These are phyloP conservation scores for Penicillium cinerascens DNA, from an alignment of 495 filamentous ascomycete genomes.

Conservation along the genomic window DNA sequence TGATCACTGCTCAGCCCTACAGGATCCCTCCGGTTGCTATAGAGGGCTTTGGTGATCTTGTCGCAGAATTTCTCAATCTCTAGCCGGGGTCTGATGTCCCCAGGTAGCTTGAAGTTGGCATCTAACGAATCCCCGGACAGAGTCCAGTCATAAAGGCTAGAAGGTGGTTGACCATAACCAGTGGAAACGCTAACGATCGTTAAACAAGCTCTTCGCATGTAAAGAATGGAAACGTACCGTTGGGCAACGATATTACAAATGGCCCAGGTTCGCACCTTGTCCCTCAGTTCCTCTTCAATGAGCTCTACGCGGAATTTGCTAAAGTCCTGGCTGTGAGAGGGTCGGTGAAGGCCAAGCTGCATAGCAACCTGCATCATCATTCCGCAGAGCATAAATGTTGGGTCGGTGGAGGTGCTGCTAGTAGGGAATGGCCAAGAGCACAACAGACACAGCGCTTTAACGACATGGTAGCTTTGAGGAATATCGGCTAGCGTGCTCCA, in stretches of 20 bases:
- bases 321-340: constrained; percentile 88
- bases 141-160: constrained; percentile 87
- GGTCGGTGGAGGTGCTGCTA: constrained; percentile 80
- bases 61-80: constrained; percentile 81
- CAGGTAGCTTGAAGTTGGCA: constrained; percentile 62
- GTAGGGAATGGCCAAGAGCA: constrained; percentile 91
- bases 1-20: constrained; percentile 69
- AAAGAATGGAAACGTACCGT: constrained; percentile 39
- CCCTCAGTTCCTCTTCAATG: constrained; percentile 78
- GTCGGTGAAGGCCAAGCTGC: constrained; percentile 85
- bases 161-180: constrained; percentile 85
- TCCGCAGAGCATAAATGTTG: constrained; percentile 85
- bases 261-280: constrained; percentile 86
- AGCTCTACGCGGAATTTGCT: constrained; percentile 77
- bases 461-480: constrained; percentile 82
- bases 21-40: constrained; percentile 73
- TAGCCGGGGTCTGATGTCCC: constrained; percentile 63
- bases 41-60: constrained; percentile 81
- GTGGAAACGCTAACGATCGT: constrained; percentile 63
- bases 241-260: constrained; percentile 92
- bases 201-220: not conserved
- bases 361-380: constrained; percentile 93
- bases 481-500: constrained; percentile 81
- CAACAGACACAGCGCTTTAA: constrained; percentile 83
- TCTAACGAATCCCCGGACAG: constrained; percentile 62